Evolutionary conservation across 2,329 filamentous ascomycete species (phyloP).

Genomic region (Coleophoma eucalyptorum): DNA sequence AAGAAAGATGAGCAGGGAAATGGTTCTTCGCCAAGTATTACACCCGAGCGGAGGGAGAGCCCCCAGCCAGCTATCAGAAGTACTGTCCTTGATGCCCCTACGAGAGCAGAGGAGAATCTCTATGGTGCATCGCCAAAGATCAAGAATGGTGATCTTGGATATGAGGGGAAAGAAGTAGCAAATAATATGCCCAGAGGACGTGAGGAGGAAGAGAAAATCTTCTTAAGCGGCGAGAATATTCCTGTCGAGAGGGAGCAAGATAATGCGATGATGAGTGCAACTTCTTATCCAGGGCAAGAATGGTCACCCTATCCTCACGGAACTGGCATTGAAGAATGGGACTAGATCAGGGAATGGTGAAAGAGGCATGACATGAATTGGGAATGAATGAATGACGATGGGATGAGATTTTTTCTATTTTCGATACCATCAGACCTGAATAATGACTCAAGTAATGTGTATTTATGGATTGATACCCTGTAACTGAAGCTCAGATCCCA

Average conservation of each 20-base stretch:
- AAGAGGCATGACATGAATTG: too few relatives aligned
- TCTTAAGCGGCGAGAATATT: conserved; percentile 27
- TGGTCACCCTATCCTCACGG: conserved; percentile 53
- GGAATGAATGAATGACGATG: too few relatives aligned
- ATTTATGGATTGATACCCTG: too few relatives aligned
- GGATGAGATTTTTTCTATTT: too few relatives aligned
- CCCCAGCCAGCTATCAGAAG: not conserved
- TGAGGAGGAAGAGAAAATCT: conserved; percentile 47
- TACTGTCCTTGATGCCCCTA: not conserved
- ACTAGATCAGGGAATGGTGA: not conserved
- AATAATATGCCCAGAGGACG: conserved; percentile 2
- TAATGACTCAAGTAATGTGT: too few relatives aligned
- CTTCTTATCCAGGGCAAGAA: conserved; percentile 67
- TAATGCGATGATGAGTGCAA: conserved; percentile 57
- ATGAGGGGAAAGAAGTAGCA: conserved; percentile 2
- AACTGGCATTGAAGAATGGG: conserved; percentile 1
- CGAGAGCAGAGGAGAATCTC: conserved; percentile 22
- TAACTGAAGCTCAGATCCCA: too few relatives aligned
- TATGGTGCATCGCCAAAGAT: conserved; percentile 29
- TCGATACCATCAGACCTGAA: too few relatives aligned
- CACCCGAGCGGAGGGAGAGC: conserved; percentile 5
- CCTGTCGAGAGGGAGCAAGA: conserved; percentile 36
- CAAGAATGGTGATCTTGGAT: not conserved
- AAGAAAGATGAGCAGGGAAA: conserved; percentile 1
- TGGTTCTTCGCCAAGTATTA: conserved; percentile 8